Percentiles rank a stretch among this genome's conserved stretches.
Conservation (phyloP, 805 yeast species). For the Kodamaea kakaduensis region DNA sequence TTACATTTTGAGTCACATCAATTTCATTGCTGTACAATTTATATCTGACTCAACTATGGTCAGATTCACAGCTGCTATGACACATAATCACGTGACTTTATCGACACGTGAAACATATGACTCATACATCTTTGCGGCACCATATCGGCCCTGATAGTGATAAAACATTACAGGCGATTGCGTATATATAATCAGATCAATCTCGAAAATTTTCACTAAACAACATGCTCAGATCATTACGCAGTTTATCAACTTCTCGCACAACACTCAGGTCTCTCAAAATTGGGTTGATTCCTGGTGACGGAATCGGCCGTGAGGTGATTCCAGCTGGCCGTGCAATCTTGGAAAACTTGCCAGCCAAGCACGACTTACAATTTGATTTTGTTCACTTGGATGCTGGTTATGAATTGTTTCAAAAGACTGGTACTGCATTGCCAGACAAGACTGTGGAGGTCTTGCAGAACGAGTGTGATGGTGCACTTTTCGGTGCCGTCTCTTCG, state of each 20-base stretch:
- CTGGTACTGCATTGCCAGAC: constrained; percentile 96
- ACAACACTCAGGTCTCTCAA: constrained; percentile 32
- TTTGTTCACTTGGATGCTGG: constrained; percentile 92
- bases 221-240: constrained; percentile 14
- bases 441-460: constrained; percentile 77
- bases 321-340: constrained; percentile 94
- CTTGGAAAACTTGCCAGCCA: constrained; percentile 75
- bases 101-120: too few species aligned
- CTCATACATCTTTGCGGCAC: too few species aligned
- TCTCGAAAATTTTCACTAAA: too few species aligned
- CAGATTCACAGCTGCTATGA: too few species aligned
- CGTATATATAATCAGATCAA: too few species aligned
- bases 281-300: constrained; percentile 88
- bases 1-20: too few species aligned
- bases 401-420: constrained; percentile 84
- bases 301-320: constrained; percentile 96
- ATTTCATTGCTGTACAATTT: too few species aligned
- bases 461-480: constrained; percentile 89
- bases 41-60: too few species aligned
- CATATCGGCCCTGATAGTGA: too few species aligned
- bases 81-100: too few species aligned
- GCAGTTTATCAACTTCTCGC: constrained; percentile 34
- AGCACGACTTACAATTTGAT: constrained; percentile 73
- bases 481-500: constrained; percentile 95
- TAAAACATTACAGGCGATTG: too few species aligned